Conservation (phyloP, 768 basidiomycete genomes). For the Pulveroboletus ravenelii region DNA sequence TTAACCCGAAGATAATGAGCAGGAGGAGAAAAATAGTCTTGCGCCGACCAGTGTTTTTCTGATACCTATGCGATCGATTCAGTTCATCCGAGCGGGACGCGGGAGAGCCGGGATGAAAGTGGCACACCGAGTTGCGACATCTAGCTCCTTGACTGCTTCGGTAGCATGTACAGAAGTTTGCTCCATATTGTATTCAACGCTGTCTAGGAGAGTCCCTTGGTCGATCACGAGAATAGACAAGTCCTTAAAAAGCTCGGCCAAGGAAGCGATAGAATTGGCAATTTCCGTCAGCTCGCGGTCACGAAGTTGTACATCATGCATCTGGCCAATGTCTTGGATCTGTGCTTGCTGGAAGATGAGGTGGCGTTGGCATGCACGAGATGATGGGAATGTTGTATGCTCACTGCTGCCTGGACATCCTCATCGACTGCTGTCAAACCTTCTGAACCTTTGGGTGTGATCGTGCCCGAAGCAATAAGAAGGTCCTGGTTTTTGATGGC, state of each 20-base stretch:
- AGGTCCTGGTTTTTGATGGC: slow-evolving; percentile 97
- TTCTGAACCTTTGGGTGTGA: slow-evolving; percentile 78
- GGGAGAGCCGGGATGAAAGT: not conserved
- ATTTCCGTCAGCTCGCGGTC: slow-evolving; percentile 81
- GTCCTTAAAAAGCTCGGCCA: slow-evolving; percentile 97
- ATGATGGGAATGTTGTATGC: slow-evolving; percentile 31
- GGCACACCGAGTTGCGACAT: slow-evolving; percentile 73
- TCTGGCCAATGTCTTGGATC: slow-evolving; percentile 34
- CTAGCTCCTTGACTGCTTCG: slow-evolving; percentile 81
- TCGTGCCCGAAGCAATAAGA: slow-evolving; percentile 81
- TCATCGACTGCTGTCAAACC: slow-evolving; percentile 83
- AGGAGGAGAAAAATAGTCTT: slow-evolving; percentile 91
- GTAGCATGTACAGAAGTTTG: slow-evolving; percentile 77
- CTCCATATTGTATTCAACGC: slow-evolving; percentile 96
- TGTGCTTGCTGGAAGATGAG: slow-evolving; percentile 31
- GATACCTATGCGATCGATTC: slow-evolving; percentile 55
- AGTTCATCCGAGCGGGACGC: not conserved
- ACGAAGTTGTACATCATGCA: slow-evolving; percentile 42
- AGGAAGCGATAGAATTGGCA: slow-evolving; percentile 82
- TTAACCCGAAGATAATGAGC: slow-evolving; percentile 82
- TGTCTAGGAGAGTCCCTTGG: slow-evolving; percentile 95
- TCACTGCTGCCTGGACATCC: slow-evolving; percentile 80
- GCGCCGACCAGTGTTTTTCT: slow-evolving; percentile 88
- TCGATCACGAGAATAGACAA: slow-evolving; percentile 91
- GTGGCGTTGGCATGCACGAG: slow-evolving; percentile 9